Percentiles rank a stretch among this genome's conserved stretches.
phyloP scores from a whole-genome alignment of 371 early-diverging fungal genomes.

The Quaeritorhiza haematococci region DNA sequence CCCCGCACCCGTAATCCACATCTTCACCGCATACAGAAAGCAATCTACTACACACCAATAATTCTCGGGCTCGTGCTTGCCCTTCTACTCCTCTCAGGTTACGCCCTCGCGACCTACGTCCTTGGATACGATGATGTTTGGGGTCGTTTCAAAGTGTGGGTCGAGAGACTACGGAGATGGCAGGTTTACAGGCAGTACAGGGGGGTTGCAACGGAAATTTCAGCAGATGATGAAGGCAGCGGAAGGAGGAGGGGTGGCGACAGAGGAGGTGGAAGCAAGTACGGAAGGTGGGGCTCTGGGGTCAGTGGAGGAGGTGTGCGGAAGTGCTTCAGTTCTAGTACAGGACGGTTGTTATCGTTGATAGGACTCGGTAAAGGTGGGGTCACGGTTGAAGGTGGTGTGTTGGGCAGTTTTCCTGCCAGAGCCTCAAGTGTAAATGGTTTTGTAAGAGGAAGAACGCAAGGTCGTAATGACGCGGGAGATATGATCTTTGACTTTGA shows the following conservation, averaged over 20 bases:
- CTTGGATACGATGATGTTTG: conserved; percentile 33
- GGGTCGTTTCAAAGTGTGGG: conserved; percentile 20
- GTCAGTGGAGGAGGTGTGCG: too few species aligned
- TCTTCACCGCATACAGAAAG: conserved; percentile 7
- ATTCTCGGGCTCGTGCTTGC: conserved; percentile 22
- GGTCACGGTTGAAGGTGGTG: not conserved
- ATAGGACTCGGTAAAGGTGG: too few species aligned
- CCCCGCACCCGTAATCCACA: conserved; percentile 12
- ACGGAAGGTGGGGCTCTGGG: too few species aligned
- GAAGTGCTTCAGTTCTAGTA: too few species aligned
- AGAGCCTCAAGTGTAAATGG: too few species aligned
- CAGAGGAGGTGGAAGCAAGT: too few species aligned
- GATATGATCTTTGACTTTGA: conserved; percentile 19
- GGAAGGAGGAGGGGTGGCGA: not conserved
- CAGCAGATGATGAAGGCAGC: conserved; percentile 1
- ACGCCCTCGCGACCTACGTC: conserved; percentile 15
- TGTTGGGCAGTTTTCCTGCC: not conserved
- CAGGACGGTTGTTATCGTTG: too few species aligned
- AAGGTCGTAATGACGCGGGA: too few species aligned
- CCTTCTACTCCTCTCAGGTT: conserved; percentile 14
- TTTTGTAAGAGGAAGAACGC: conserved; percentile 13
- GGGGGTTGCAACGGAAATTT: not conserved
- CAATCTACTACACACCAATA: conserved; percentile 16
- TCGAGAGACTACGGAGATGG: conserved; percentile 19
- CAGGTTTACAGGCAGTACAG: conserved; percentile 5